Evolutionary conservation across 139 green algal species (phyloP), one percentile per base, ranked within the genome.

Genomic region (Pleodorina starrii): DNA sequence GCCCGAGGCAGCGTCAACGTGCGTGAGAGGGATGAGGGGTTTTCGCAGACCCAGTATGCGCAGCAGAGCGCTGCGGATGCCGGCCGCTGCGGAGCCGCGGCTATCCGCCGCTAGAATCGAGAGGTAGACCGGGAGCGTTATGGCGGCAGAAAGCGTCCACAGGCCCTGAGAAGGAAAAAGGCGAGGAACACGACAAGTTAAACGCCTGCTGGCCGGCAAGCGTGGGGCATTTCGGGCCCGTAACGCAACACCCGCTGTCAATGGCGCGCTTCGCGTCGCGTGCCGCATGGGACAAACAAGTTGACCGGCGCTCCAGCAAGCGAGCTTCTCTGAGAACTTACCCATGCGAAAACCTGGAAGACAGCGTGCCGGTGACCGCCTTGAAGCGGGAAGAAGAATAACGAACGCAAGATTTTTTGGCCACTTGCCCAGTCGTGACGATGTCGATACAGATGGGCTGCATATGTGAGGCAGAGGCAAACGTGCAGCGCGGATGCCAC

Each of bases 311-410:
- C n/a, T n/a, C n/a, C n/a, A n/a, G n/a, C n/a, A n/a, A n/a, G n/a
- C n/a, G n/a, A n/a, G n/a, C n/a, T n/a, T n/a, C n/a, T n/a, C n/a
- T n/a, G 5, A 38, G 1, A 80, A 35, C 72, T 80, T 36, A 94
- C 91, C 91, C 91, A 94, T 25, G 73, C 86, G 9, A 88, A 75
- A 9, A 91, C 74, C 75, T 90, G 86, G 25, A 94, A 86, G 0
- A 90, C 83, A 17, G 89, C 63, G 43, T 91, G 85, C 11, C 86
- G 78, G 9, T 80, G 85, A 66, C 91, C 91, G 32, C 89, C 89
- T 7, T 27, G 80, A 23, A 92, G 88, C 16, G 91, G 88, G 19
- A 91, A 93, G 5, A 86, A 3, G 1, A 90, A 69, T 1, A 84
- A 48, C 10, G 59, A 60, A 12, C 40, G 42, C 23, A 42, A 9